Percentiles rank a stretch among this genome's conserved stretches.
These are phyloP conservation scores for Abelmoschus esculentus DNA, from an alignment of 345 rosid species.

Conservation along the genomic window DNA sequence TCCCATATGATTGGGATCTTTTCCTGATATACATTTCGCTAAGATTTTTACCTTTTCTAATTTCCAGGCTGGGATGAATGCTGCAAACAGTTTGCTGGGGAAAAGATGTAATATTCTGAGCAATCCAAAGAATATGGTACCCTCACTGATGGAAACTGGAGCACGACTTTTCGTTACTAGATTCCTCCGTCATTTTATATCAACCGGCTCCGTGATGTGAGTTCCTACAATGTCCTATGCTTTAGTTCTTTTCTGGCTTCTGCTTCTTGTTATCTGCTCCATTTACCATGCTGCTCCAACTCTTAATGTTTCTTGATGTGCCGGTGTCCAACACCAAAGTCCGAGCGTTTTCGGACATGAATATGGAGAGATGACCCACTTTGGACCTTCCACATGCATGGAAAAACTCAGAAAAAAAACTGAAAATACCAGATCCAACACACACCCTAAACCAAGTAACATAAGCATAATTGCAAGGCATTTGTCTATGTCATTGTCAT, in stretches of 20 bases:
- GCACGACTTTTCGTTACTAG: conserved; percentile 69
- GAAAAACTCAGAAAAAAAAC: too few relatives aligned
- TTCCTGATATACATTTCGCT: neutral
- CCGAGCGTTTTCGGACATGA: too few relatives aligned
- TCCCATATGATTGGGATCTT: neutral
- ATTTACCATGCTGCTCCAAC: too few relatives aligned
- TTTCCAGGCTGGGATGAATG: conserved; percentile 65
- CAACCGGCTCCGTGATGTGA: conserved; percentile 65
- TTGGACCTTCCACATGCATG: too few relatives aligned
- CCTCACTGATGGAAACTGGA: conserved; percentile 58
- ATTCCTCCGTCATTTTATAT: conserved; percentile 60
- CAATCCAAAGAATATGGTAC: conserved; percentile 77
- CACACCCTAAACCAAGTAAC: too few relatives aligned
- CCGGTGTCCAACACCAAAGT: too few relatives aligned
- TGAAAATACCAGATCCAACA: too few relatives aligned
- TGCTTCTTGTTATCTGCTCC: neutral
- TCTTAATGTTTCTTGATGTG: too few relatives aligned
- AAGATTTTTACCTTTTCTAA: neutral
- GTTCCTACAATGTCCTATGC: conserved; percentile 20
- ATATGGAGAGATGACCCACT: too few relatives aligned
- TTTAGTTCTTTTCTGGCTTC: neutral
- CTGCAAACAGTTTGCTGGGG: conserved; percentile 62
- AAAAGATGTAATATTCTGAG: conserved; percentile 31
- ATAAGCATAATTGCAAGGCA: neutral
- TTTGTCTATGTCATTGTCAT: neutral